Evolutionary conservation across 148 eudicot species (phyloP).

Genomic region (Limonium bicolor): DNA sequence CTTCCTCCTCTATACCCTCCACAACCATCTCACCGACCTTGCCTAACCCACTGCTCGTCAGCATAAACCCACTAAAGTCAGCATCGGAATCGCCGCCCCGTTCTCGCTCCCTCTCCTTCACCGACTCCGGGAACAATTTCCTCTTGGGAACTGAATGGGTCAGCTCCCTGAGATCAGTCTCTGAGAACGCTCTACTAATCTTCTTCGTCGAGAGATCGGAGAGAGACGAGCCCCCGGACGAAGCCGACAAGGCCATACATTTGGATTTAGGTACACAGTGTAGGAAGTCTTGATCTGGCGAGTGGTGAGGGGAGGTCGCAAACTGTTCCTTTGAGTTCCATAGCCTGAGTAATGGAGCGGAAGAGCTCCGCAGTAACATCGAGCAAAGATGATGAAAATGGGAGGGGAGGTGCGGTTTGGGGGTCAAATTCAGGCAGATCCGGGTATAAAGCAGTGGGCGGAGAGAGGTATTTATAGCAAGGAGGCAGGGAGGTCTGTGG

Average conservation of each 20-base stretch:
- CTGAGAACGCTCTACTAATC: slow-evolving; percentile 23
- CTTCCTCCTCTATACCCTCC: neutral
- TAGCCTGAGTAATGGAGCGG: slow-evolving; percentile 17
- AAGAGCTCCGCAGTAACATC: slow-evolving; percentile 25
- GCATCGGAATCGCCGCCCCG: neutral
- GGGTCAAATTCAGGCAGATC: too few species aligned
- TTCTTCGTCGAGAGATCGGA: neutral
- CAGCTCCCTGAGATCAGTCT: slow-evolving; percentile 19
- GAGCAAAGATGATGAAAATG: neutral
- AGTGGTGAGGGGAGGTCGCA: slow-evolving; percentile 3
- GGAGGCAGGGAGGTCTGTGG: too few species aligned
- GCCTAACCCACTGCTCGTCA: neutral
- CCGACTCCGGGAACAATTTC: neutral
- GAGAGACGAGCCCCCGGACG: neutral
- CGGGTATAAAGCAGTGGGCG: too few species aligned
- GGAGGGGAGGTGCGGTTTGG: too few species aligned
- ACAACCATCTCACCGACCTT: neutral
- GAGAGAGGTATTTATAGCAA: too few species aligned
- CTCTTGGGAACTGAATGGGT: slow-evolving; percentile 7
- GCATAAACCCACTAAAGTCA: neutral
- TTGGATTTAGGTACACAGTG: slow-evolving; percentile 10
- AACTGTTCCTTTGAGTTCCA: slow-evolving; percentile 12
- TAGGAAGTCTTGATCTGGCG: slow-evolving; percentile 9
- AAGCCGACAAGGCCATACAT: neutral
- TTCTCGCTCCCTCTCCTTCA: slow-evolving; percentile 5